These are phyloP conservation scores for Cucumis hystrix DNA, from an alignment of 306 rosid genomes.

Conservation along the genomic window DNA sequence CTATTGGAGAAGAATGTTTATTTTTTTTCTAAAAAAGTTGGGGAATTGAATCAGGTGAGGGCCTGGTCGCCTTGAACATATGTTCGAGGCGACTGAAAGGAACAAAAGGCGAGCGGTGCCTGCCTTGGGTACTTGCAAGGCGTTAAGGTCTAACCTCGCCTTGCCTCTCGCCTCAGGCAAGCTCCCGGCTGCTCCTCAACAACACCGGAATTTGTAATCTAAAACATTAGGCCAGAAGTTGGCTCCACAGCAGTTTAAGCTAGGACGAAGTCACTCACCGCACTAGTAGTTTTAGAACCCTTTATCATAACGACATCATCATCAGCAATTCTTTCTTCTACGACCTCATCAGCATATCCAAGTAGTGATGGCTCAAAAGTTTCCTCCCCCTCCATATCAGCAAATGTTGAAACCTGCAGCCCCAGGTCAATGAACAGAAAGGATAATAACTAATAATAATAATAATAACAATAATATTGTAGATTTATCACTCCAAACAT, in stretches of 20 bases:
- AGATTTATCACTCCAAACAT: not conserved
- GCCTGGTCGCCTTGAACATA: too few relatives aligned
- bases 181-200: too few relatives aligned
- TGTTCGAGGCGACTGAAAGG: too few relatives aligned
- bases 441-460: not conserved
- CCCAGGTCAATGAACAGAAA: not conserved
- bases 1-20: too few relatives aligned
- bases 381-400: constrained; percentile 99
- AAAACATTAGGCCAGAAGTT: not conserved
- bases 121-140: too few relatives aligned
- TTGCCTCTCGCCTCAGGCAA: too few relatives aligned
- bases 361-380: constrained; percentile 87
- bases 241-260: not conserved
- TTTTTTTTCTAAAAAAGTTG: too few relatives aligned
- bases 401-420: constrained; percentile 81
- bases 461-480: not conserved
- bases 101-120: too few relatives aligned
- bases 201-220: not conserved
- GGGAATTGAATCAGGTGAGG: too few relatives aligned
- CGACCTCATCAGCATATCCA: constrained; percentile 94
- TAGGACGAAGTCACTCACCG: constrained; percentile 42
- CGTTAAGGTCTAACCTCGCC: too few relatives aligned
- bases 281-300: constrained; percentile 78
- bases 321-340: constrained; percentile 87
- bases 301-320: constrained; percentile 83